These are phyloP conservation scores for Trichoderma polysporum DNA, from an alignment of 2,329 filamentous ascomycete genomes.

Conservation along the genomic window DNA sequence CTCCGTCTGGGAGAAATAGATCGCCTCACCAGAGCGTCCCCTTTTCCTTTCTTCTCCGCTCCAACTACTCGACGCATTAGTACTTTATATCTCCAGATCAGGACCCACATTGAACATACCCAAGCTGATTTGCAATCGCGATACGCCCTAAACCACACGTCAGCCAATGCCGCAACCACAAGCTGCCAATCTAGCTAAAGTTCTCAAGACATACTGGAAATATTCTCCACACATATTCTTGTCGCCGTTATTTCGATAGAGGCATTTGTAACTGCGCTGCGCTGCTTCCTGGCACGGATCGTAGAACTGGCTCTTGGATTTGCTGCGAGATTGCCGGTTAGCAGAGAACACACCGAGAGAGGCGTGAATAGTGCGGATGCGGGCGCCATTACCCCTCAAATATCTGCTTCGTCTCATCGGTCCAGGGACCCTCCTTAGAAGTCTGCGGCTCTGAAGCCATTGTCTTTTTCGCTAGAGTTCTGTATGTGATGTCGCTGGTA, in stretches of 20 bases:
- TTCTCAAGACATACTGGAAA: conserved; percentile 70
- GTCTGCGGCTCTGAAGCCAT: conserved; percentile 28
- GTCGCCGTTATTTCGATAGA: conserved; percentile 86
- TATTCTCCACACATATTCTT: conserved; percentile 90
- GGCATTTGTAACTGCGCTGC: conserved; percentile 77
- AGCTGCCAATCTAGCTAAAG: neutral
- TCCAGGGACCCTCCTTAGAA: conserved; percentile 48
- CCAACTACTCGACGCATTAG: conserved; percentile 22
- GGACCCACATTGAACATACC: conserved; percentile 52
- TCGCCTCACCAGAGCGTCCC: conserved; percentile 23
- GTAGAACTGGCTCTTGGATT: conserved; percentile 83
- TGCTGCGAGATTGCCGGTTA: conserved; percentile 53
- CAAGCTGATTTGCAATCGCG: conserved; percentile 93
- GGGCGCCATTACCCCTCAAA: conserved; percentile 59
- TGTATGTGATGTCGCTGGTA: neutral
- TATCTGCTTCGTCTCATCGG: conserved; percentile 58
- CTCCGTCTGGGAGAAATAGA: neutral
- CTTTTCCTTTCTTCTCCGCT: conserved; percentile 27
- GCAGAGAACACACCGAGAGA: neutral
- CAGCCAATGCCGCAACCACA: conserved; percentile 20
- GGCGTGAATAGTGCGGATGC: neutral
- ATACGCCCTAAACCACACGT: conserved; percentile 65
- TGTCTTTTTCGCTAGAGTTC: neutral
- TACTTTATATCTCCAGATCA: neutral
- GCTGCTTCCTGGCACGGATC: conserved; percentile 96